Evolutionary conservation across 306 rosid species (phyloP).

Genomic region (Pyrus communis): DNA sequence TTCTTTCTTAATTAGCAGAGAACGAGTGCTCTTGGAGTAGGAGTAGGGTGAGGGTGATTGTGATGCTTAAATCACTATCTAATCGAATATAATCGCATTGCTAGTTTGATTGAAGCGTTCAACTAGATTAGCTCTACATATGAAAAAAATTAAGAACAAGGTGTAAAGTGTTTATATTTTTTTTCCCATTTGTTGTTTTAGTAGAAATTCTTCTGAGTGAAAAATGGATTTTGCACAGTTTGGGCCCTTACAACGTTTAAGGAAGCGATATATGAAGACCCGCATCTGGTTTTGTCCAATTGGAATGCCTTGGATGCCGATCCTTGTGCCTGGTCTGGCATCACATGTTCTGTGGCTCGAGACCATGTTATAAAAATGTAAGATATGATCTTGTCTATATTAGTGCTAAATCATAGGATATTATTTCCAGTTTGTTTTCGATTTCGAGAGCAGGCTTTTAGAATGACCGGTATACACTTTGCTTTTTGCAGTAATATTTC

Average conservation of each 20-base stretch:
- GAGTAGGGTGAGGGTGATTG: conserved; percentile 2
- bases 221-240: conserved; percentile 41
- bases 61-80: conserved; percentile 7
- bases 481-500: conserved; percentile 64
- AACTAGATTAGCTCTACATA: neutral
- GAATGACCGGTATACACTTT: neutral
- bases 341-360: conserved; percentile 47
- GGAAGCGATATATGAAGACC: conserved; percentile 82
- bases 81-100: neutral
- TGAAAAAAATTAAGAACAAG: neutral
- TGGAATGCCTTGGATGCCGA: conserved; percentile 69
- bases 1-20: conserved; percentile 9
- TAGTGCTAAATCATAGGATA: neutral
- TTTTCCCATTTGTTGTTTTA: neutral
- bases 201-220: conserved; percentile 17
- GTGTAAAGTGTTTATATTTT: neutral
- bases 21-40: neutral
- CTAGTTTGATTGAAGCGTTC: conserved; percentile 1
- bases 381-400: conserved; percentile 27
- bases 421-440: conserved; percentile 5
- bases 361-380: conserved; percentile 80
- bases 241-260: conserved; percentile 56
- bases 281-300: conserved; percentile 46
- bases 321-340: conserved; percentile 82
- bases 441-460: conserved; percentile 14